Conservation (phyloP, 2,329 filamentous ascomycete species). For the Cladophialophora yegresii region DNA sequence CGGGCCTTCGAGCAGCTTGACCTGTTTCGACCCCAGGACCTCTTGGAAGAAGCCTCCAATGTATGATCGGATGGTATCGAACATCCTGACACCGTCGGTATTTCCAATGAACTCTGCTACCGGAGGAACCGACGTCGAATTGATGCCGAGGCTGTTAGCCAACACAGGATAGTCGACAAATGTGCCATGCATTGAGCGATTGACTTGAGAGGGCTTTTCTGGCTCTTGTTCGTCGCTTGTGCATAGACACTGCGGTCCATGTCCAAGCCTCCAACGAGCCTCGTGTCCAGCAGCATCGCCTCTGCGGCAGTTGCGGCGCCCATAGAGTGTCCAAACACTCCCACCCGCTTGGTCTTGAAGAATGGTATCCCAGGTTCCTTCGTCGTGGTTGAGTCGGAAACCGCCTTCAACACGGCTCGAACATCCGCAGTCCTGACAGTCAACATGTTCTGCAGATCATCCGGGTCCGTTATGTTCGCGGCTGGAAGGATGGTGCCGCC, state of each 20-base stretch:
- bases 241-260: conserved; percentile 42
- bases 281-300: conserved; percentile 35
- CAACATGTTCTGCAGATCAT: conserved; percentile 17
- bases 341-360: conserved; percentile 16
- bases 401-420: conserved; percentile 19
- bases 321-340: conserved; percentile 43
- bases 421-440: conserved; percentile 26
- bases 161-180: conserved; percentile 35
- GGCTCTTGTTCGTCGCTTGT: conserved; percentile 17
- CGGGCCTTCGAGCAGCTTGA: conserved; percentile 28
- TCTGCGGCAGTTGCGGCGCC: conserved; percentile 41
- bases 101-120: conserved; percentile 25
- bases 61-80: conserved; percentile 31
- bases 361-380: conserved; percentile 14
- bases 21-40: conserved; percentile 20
- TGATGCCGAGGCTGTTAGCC: conserved; percentile 23
- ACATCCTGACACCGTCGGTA: conserved; percentile 25
- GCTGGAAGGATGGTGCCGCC: conserved; percentile 26
- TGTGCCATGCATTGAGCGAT: conserved; percentile 25
- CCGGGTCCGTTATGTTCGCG: conserved; percentile 15
- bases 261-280: conserved; percentile 40
- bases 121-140: conserved; percentile 10
- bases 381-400: conserved; percentile 11
- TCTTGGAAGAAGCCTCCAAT: conserved; percentile 31
- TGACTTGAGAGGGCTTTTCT: conserved; percentile 27